Conservation (phyloP, 148 eudicot species). For the Chenopodium album region DNA sequence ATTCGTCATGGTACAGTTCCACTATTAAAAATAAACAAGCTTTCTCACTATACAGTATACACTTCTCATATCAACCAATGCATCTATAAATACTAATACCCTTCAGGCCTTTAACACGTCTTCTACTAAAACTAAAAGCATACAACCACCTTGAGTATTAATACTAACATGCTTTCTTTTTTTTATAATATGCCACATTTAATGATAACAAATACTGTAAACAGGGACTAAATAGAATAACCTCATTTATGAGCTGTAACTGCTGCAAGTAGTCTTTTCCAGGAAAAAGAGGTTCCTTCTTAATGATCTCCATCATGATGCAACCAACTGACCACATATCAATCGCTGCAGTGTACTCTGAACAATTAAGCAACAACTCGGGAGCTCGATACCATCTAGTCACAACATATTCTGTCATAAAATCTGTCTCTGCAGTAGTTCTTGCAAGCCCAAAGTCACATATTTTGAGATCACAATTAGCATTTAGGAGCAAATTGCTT, state of each 20-base stretch:
- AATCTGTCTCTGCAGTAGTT: constrained; percentile 88
- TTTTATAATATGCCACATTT: neutral
- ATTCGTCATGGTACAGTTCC: too few species aligned
- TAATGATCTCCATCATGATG: constrained; percentile 89
- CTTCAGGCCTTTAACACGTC: neutral
- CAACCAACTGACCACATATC: constrained; percentile 99
- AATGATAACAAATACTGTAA: neutral
- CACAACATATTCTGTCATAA: constrained; percentile 98
- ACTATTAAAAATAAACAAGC: too few species aligned
- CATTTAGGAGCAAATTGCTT: constrained; percentile 88
- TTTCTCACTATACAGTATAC: too few species aligned
- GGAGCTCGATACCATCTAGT: constrained; percentile 99
- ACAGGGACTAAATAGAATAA: neutral
- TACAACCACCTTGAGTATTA: neutral
- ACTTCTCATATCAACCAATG: too few species aligned
- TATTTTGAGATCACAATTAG: constrained; percentile 94
- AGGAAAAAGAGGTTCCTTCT: constrained; percentile 81
- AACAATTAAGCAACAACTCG: constrained; percentile 87
- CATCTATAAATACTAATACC: neutral
- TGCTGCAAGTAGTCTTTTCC: constrained; percentile 95
- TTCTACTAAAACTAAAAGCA: neutral
- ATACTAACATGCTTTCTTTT: neutral
- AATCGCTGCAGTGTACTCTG: constrained; percentile 88
- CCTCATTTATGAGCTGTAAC: constrained; percentile 68
- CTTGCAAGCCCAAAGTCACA: constrained; percentile 99